phyloP scores from a whole-genome alignment of 176 grass and related monocot species.

The Musa beccarii region DNA sequence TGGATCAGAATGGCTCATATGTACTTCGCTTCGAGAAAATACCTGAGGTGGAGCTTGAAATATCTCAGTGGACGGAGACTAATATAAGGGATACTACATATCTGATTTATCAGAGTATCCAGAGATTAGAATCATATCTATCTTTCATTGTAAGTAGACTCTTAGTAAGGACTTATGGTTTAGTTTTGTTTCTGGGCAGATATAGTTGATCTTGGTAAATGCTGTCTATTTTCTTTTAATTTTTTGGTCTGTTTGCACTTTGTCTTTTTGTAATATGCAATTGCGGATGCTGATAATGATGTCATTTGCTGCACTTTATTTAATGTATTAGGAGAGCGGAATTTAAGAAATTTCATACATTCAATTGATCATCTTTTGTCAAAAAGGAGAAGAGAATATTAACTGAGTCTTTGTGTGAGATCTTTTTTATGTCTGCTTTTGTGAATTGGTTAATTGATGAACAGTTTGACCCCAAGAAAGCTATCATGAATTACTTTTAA shows the following conservation, averaged over 20 bases:
- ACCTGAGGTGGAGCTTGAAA: conserved; percentile 46
- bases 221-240: background rate
- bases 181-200: background rate
- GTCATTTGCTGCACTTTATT: background rate
- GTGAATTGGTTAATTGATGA: too few relatives aligned
- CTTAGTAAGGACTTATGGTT: background rate
- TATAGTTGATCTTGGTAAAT: background rate
- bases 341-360: background rate
- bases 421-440: too few relatives aligned
- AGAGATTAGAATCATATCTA: conserved; percentile 53
- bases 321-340: background rate
- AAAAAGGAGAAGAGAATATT: background rate
- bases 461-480: too few relatives aligned
- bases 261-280: background rate
- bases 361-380: background rate
- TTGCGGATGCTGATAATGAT: background rate
- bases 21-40: conserved; percentile 50
- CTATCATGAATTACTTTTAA: too few relatives aligned
- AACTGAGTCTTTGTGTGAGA: background rate
- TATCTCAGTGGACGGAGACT: conserved; percentile 49
- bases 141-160: conserved; percentile 25
- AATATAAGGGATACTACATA: conserved; percentile 41
- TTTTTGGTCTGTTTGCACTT: background rate
- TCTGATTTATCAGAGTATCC: conserved; percentile 67
- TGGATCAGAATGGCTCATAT: conserved; percentile 14